These are phyloP conservation scores for Carex cristatella DNA, from an alignment of 176 grass and related monocot species.

Conservation along the genomic window DNA sequence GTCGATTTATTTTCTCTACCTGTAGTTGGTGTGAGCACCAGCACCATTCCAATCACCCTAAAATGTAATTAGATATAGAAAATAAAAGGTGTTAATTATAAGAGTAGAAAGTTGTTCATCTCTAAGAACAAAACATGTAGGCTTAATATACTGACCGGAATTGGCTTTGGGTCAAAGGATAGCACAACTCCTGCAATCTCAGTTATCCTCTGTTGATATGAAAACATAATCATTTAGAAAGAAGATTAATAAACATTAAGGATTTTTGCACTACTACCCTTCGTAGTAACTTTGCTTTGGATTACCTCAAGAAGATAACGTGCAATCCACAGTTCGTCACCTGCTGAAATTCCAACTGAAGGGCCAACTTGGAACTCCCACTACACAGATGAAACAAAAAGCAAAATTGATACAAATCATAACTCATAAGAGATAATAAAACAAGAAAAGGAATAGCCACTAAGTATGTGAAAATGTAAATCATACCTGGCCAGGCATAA, in stretches of 20 bases:
- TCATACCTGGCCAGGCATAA: constrained; percentile 64
- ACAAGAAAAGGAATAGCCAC: too few relatives aligned
- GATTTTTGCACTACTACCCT: background rate
- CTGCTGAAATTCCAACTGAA: constrained; percentile 70
- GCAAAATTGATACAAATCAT: too few relatives aligned
- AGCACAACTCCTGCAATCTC: constrained; percentile 66
- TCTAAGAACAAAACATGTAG: background rate
- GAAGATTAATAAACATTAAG: background rate
- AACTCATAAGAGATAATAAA: too few relatives aligned
- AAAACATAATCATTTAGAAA: background rate
- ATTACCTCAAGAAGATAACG: constrained; percentile 82
- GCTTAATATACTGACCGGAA: constrained; percentile 28
- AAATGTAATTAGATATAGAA: background rate
- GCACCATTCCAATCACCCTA: constrained; percentile 92
- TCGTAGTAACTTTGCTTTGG: too few relatives aligned
- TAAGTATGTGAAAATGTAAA: too few relatives aligned
- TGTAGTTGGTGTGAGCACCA: constrained; percentile 88
- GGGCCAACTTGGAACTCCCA: constrained; percentile 99
- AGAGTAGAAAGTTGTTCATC: background rate
- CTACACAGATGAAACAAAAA: constrained; percentile 23
- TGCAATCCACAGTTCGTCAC: constrained; percentile 63
- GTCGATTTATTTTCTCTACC: constrained; percentile 5
- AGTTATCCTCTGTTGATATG: constrained; percentile 53
- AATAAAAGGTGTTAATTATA: background rate
- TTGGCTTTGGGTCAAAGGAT: constrained; percentile 75